phyloP scores from a whole-genome alignment of 2,329 filamentous ascomycete genomes.

The Albophoma yamanashiensis region DNA sequence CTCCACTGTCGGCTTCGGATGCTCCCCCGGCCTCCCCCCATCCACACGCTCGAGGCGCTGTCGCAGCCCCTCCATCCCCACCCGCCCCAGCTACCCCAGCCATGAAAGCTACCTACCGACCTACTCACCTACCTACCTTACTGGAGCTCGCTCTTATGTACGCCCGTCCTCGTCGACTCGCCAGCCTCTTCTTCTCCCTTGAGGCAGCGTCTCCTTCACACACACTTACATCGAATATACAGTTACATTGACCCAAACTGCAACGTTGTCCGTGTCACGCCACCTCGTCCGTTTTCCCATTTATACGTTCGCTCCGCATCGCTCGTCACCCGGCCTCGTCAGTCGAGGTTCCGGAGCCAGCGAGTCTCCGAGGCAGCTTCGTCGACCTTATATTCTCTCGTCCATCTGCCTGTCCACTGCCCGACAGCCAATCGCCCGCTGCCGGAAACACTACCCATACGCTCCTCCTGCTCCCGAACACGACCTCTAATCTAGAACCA shows the following conservation, averaged over 20 bases:
- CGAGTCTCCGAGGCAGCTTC: conserved; percentile 10
- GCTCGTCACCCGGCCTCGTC: conserved; percentile 4
- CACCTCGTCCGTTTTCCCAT: background rate
- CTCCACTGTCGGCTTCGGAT: background rate
- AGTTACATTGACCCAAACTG: background rate
- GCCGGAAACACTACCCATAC: conserved; percentile 22
- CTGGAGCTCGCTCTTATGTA: too few species aligned
- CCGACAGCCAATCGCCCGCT: conserved; percentile 8
- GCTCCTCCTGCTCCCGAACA: conserved; percentile 23
- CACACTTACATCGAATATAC: background rate
- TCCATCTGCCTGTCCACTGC: conserved; percentile 12
- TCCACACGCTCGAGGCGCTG: background rate
- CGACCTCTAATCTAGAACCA: conserved; percentile 21
- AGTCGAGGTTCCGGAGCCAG: conserved; percentile 11
- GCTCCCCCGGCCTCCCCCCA: too few species aligned
- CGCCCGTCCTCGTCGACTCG: background rate
- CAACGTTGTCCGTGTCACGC: conserved; percentile 1
- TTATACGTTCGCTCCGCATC: background rate
- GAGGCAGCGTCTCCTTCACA: background rate
- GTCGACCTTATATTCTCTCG: conserved; percentile 13
- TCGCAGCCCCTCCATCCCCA: background rate
- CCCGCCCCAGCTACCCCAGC: background rate
- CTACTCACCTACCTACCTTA: too few species aligned
- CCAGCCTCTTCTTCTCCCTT: background rate
- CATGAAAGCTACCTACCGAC: too few species aligned